These are phyloP conservation scores for Plasmodium berghei DNA, from an alignment of 169 alveolate species.

Conservation along the genomic window DNA sequence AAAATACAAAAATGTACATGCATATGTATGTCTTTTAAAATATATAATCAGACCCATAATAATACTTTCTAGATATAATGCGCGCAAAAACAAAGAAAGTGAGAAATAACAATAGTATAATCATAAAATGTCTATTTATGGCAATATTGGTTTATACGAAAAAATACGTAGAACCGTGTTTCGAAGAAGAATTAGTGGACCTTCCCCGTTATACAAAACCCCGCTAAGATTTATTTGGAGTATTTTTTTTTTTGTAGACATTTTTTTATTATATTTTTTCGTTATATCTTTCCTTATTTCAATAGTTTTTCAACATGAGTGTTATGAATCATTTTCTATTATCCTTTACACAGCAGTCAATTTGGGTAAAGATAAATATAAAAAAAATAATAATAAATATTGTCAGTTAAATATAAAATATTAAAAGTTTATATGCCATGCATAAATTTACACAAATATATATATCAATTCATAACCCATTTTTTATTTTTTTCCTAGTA, in stretches of 20 bases:
- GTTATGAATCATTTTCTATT: constrained; percentile 51
- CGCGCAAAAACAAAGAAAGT: background rate
- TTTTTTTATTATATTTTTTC: constrained; percentile 46
- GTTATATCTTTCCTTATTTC: constrained; percentile 45
- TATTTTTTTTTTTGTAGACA: constrained; percentile 57
- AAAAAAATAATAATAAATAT: background rate
- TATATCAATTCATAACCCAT: background rate
- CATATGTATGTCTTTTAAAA: no score
- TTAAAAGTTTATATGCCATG: no score
- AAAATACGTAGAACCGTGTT: constrained; percentile 39
- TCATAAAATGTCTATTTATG: constrained; percentile 12
- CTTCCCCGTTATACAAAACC: constrained; percentile 70
- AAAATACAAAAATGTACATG: no score
- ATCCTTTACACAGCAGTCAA: constrained; percentile 32
- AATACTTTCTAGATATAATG: no score
- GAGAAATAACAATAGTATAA: background rate
- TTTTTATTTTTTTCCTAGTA: constrained; percentile 22
- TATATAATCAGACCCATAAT: no score
- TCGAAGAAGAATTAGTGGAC: constrained; percentile 73
- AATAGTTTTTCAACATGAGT: constrained; percentile 41
- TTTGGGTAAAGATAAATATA: constrained; percentile 21
- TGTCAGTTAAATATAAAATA: no score
- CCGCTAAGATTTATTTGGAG: constrained; percentile 69
- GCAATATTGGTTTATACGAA: constrained; percentile 33
- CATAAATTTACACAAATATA: background rate